These are phyloP conservation scores for Gelatoporia subvermispora DNA, from an alignment of 768 basidiomycete genomes.

Conservation along the genomic window DNA sequence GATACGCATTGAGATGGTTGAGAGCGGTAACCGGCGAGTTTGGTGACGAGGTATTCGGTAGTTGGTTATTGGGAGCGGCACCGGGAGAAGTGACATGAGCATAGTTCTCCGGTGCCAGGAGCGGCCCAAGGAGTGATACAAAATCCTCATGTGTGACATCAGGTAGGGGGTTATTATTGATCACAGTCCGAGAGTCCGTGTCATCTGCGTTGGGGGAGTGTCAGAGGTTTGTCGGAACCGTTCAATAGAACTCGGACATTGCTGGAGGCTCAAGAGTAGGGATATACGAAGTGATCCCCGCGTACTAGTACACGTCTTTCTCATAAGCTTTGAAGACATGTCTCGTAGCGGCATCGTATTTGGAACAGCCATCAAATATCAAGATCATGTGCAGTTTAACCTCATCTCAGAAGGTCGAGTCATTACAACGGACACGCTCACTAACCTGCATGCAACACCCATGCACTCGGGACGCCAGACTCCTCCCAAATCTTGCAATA, in stretches of 20 bases:
- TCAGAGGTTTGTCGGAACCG: not conserved
- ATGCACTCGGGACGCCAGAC: constrained; percentile 73
- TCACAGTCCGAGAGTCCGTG: constrained; percentile 58
- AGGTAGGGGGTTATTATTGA: constrained; percentile 85
- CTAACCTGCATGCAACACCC: constrained; percentile 73
- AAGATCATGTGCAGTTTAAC: no score
- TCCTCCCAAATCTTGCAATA: constrained; percentile 73
- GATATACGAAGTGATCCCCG: no score
- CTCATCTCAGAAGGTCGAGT: no score
- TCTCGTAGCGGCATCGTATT: no score
- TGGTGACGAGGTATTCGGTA: constrained; percentile 6
- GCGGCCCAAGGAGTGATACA: constrained; percentile 71
- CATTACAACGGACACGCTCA: not conserved
- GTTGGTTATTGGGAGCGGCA: constrained; percentile 13
- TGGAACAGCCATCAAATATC: no score
- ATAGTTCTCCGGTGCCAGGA: constrained; percentile 80
- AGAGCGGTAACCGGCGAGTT: constrained; percentile 5
- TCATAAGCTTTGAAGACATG: no score
- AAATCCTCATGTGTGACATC: constrained; percentile 88
- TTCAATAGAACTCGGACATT: not conserved
- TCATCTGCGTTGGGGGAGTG: constrained; percentile 39
- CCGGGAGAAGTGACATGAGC: constrained; percentile 28
- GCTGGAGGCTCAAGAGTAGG: no score
- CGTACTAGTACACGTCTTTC: no score
- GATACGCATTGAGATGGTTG: constrained; percentile 18